Evolutionary conservation across 2,329 filamentous ascomycete genomes (phyloP).

Genomic region (Epichloe brachyelytri): DNA sequence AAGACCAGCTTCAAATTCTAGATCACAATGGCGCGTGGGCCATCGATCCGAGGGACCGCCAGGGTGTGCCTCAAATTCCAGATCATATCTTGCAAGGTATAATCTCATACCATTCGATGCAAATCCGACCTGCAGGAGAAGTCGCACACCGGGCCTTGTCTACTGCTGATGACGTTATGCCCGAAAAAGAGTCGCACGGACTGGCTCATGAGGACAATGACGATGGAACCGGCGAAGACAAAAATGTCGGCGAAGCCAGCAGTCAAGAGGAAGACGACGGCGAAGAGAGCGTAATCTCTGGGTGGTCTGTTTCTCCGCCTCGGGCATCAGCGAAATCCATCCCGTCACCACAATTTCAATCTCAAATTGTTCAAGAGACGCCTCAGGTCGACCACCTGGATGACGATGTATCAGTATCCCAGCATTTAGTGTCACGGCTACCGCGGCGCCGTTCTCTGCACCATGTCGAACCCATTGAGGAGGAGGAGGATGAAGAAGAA

Average conservation of each 20-base stretch:
- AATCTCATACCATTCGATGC: conserved; percentile 11
- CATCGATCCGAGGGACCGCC: conserved; percentile 12
- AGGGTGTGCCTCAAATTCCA: conserved; percentile 21
- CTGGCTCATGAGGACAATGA: neutral
- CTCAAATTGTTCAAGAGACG: conserved; percentile 14
- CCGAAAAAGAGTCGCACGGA: neutral
- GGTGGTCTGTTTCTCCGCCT: conserved; percentile 13
- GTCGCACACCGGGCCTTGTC: neutral
- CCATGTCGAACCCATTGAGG: neutral
- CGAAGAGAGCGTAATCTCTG: neutral
- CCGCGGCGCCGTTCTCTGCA: too few relatives aligned
- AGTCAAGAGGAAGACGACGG: neutral
- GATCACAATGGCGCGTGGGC: conserved; percentile 25
- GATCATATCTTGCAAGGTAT: conserved; percentile 20
- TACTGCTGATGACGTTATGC: neutral
- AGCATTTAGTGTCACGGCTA: neutral
- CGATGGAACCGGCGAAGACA: neutral
- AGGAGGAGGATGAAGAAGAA: conserved; percentile 19
- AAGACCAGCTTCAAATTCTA: conserved; percentile 26
- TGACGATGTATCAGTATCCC: neutral
- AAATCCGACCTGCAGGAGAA: conserved; percentile 1
- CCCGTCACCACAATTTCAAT: conserved; percentile 2
- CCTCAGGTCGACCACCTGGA: conserved; percentile 6
- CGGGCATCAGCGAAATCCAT: neutral
- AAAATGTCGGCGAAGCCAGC: neutral